Conservation (phyloP, 192 early-diverging fungal genomes). For the Coemansia sp. region DNA sequence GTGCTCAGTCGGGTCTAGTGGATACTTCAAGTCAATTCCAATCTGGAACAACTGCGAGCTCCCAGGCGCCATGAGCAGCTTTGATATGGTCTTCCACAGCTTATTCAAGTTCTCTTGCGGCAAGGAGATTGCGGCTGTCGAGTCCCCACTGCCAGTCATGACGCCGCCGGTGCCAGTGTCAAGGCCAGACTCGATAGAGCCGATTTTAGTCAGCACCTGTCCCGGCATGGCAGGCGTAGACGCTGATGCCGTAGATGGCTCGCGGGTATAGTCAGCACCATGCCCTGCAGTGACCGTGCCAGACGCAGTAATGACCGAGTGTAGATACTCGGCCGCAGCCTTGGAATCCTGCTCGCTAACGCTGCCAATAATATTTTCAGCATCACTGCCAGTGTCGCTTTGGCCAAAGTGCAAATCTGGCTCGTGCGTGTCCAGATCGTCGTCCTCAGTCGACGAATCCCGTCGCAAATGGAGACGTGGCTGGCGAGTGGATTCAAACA, state of each 20-base stretch:
- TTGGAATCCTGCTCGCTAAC: constrained; percentile 22
- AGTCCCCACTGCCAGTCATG: constrained; percentile 20
- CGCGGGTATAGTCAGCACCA: constrained; percentile 15
- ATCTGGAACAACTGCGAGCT: constrained; percentile 52
- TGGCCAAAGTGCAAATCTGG: constrained; percentile 55
- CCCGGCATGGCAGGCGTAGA: constrained; percentile 17
- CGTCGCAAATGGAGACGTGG: constrained; percentile 20
- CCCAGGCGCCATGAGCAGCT: constrained; percentile 37
- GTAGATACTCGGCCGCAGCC: constrained; percentile 22
- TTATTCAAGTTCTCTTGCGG: constrained; percentile 43
- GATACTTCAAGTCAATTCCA: constrained; percentile 50
- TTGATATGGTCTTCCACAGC: constrained; percentile 51
- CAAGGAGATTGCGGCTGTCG: constrained; percentile 10
- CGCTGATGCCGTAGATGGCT: constrained; percentile 18
- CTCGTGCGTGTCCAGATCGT: constrained; percentile 37
- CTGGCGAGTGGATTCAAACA: constrained; percentile 33
- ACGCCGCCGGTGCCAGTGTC: not conserved
- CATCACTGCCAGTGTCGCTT: constrained; percentile 47
- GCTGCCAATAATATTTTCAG: constrained; percentile 18
- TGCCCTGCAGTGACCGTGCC: constrained; percentile 8
- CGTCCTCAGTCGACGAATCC: constrained; percentile 45
- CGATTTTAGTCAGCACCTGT: constrained; percentile 28
- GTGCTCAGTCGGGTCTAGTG: constrained; percentile 74
- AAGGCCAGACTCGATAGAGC: constrained; percentile 30
- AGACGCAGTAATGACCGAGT: constrained; percentile 25